Conservation (phyloP, 768 basidiomycete species). For the Trametes villosa region DNA sequence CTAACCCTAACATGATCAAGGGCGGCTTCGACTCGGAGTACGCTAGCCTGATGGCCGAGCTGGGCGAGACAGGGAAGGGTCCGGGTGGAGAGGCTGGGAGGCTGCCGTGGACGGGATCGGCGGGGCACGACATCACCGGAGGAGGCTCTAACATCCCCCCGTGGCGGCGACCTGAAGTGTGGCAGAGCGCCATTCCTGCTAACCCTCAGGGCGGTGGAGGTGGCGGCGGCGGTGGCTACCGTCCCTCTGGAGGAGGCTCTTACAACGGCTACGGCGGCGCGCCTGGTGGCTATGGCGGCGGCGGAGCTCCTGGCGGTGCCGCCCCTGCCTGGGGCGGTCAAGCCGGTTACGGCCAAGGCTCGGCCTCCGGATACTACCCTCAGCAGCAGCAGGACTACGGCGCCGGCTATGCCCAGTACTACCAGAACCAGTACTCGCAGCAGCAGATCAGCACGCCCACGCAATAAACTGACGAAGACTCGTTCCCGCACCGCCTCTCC, state of each 20-base stretch:
- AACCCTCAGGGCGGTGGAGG: conserved; percentile 36
- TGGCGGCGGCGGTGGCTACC: conserved; percentile 11
- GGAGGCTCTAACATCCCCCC: conserved; percentile 83
- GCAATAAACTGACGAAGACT: conserved; percentile 32
- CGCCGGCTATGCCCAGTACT: conserved; percentile 81
- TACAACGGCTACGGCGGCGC: conserved; percentile 26
- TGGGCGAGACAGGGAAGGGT: conserved; percentile 80
- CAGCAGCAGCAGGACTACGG: conserved; percentile 71
- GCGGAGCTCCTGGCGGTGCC: background rate
- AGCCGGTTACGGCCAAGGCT: conserved; percentile 42
- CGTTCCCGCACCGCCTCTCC: conserved; percentile 12
- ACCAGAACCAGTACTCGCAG: conserved; percentile 86
- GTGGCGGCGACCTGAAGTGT: conserved; percentile 89
- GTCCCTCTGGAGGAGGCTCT: conserved; percentile 12
- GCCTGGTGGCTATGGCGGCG: conserved; percentile 19
- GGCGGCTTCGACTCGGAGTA: conserved; percentile 97
- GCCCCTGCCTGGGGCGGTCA: conserved; percentile 31
- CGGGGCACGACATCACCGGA: conserved; percentile 56
- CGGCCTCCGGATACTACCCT: conserved; percentile 42
- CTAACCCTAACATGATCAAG: conserved; percentile 56
- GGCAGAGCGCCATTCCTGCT: conserved; percentile 59
- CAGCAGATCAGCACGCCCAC: conserved; percentile 60
- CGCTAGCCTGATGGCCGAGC: conserved; percentile 95
- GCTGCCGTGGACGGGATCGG: conserved; percentile 69
- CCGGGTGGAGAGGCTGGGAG: conserved; percentile 57